These are phyloP conservation scores for Taiozyma sp. DNA, from an alignment of 1,139 yeast species.

Conservation along the genomic window DNA sequence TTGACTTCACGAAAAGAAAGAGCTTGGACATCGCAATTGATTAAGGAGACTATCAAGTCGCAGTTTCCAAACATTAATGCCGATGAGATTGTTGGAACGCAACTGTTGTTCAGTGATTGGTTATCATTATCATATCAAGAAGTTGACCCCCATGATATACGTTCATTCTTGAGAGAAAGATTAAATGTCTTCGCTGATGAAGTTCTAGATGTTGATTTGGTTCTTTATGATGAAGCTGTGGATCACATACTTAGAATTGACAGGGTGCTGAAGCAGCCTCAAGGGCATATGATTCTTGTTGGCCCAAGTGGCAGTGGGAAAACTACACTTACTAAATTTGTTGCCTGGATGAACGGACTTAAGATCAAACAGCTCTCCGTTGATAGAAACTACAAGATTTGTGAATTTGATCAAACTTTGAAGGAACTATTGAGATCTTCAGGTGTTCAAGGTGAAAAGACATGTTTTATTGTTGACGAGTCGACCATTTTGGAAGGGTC, in stretches of 20 bases:
- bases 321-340: conserved; percentile 72
- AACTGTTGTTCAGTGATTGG: conserved; percentile 73
- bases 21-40: conserved; percentile 44
- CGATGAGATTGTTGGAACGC: conserved; percentile 35
- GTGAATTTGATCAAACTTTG: conserved; percentile 65
- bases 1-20: conserved; percentile 47
- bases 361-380: conserved; percentile 57
- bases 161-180: conserved; percentile 57
- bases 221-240: conserved; percentile 66
- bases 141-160: conserved; percentile 46
- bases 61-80: conserved; percentile 47
- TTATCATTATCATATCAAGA: conserved; percentile 57
- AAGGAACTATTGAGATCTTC: conserved; percentile 46
- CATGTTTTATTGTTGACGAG: conserved; percentile 80
- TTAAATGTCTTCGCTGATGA: conserved; percentile 74
- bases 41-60: conserved; percentile 33
- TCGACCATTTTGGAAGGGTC: conserved; percentile 72
- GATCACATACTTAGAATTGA: conserved; percentile 79
- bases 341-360: conserved; percentile 88
- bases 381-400: conserved; percentile 47
- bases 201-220: conserved; percentile 56
- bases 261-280: conserved; percentile 77
- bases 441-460: conserved; percentile 53
- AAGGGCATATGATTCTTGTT: conserved; percentile 87
- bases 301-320: conserved; percentile 87